Evolutionary conservation across 495 filamentous ascomycete species (phyloP), one percentile per base, ranked within the genome.

Genomic region (Penicillium subrubescens): DNA sequence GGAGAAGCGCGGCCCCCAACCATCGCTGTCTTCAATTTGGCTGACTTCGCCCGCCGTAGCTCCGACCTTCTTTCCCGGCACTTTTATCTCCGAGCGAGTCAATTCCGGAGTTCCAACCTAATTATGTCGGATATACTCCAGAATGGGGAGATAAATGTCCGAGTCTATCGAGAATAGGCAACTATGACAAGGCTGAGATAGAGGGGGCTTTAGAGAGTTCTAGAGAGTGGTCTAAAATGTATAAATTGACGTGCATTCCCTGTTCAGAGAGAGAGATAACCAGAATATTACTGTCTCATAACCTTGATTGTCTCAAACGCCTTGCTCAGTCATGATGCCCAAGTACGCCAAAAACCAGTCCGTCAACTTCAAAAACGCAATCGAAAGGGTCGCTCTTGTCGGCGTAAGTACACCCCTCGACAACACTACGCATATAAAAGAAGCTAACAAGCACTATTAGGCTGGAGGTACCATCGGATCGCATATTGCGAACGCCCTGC

Each of bases 381-480:
- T 85, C 23, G 71, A 81, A 33, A 78, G 75, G 61, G 74, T 85
- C 8, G 83, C 82, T 41, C 80, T 85, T 62, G 77, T 85, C 41
- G 82, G 82, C 1, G 82, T 83, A 78, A 51, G 78, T 67, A 46
- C 5, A 46, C 12, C 54, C 17, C 14, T 64, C 58, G 23, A 21
- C 44, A 57, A 0, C 50, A 58, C 12, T 27, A 62, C 15, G 1
- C 48, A 34, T n/a, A 4, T 27, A 27, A 63, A 59, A 27, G 27
- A 43, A 19, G 48, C 59, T 70, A 70, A 73, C 21, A 53, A 66
- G 60, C n/a, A 5, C 14, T 0, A 31, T 50, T 46, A 90, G 87
- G 87, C 85, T n/a, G 82, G 79, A 63, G 90, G 90, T 48, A 82
- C 80, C 11, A 60, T 83, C 59, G 89, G 89, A 61, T 79, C 74